Percentiles rank a stretch among this genome's conserved stretches.
These are phyloP conservation scores for Eutrema yunnanense DNA, from an alignment of 345 rosid genomes.

Conservation along the genomic window DNA sequence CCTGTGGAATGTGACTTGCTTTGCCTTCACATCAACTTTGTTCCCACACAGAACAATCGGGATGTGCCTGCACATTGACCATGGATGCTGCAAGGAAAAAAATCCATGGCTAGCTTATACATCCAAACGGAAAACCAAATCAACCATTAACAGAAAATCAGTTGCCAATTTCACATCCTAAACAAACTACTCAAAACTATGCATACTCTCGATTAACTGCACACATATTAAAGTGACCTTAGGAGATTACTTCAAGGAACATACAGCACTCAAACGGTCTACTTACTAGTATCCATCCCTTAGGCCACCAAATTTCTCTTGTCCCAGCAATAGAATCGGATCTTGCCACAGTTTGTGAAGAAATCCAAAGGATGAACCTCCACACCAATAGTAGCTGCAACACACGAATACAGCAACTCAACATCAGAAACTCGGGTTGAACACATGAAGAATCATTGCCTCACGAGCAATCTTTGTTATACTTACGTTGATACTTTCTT, in stretches of 20 bases:
- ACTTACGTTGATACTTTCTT: slow-evolving; percentile 90
- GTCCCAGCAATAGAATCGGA: slow-evolving; percentile 98
- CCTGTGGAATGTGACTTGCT: slow-evolving; percentile 89
- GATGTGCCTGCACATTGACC: slow-evolving; percentile 92
- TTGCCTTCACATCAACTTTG: slow-evolving; percentile 91
- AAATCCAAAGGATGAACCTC: slow-evolving; percentile 96
- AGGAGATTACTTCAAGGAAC: neutral
- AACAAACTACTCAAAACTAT: neutral
- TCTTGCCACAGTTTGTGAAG: slow-evolving; percentile 84
- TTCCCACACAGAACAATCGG: slow-evolving; percentile 92
- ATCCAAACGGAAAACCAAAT: neutral
- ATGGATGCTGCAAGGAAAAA: slow-evolving; percentile 61
- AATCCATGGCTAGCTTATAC: neutral
- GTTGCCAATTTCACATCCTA: neutral
- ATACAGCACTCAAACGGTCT: neutral
- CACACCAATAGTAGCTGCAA: slow-evolving; percentile 85
- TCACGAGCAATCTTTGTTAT: neutral
- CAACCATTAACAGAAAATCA: neutral
- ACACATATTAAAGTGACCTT: neutral
- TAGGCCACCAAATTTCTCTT: slow-evolving; percentile 93
- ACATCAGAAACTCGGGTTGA: neutral
- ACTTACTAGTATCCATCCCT: slow-evolving; percentile 95
- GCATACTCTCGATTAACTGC: no score
- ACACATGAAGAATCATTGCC: neutral
- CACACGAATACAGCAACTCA: neutral